Base-by-base conservation (phyloP, 2,329 filamentous ascomycete genomes). In the Aspergillus oerlinghausenensis region DNA sequence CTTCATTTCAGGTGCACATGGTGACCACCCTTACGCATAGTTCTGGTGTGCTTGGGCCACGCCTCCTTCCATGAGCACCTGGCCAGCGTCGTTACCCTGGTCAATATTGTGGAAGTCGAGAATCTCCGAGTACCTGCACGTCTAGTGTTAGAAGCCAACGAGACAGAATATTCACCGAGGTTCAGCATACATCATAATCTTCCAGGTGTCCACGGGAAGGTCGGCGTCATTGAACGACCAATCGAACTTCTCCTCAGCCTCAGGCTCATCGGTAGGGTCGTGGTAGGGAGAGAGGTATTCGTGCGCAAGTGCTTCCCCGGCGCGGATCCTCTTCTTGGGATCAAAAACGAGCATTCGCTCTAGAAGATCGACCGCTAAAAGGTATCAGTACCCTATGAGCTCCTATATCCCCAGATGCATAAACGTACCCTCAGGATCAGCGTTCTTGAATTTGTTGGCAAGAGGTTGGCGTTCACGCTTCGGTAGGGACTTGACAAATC, bases 141-240 rank as follows among this genome's bases (percentile, higher is more conserved):
- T 47, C 48, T 51, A 25, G 38, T 47, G 47, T 58, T 14, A 60
- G 43, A 42, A 51, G 7, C 38, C 14, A 3, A 21, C 52, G 17
- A 19, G 21, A 11, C 6, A 45, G 17, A 14, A 42, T 14, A 3
- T 25, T 17, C 9, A 6, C 26, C 38, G 25, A 29, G 19, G 8
- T 32, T 35, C 49, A 40, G 74, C 88, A 71, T 82, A 96, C 94
- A 99, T 99, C 94, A 97, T 99, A 73, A 99, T 97, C 81, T 99
- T 99, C 94, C 94, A 99, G n/a, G 92, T 96, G 72, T 99, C 94
- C 51, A 97, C 92, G 0, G 94, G 93, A 56, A 99, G 80, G 72
- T 99, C 94, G 50, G 93, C 94, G 68, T 99, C 94, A 75, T 97
- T 97, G 79, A 99, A 99, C 54, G 92, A 97, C 94, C 94, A 99